Base-by-base conservation (phyloP, 2,329 filamentous ascomycete genomes). In the Harringtonia aguacate region DNA sequence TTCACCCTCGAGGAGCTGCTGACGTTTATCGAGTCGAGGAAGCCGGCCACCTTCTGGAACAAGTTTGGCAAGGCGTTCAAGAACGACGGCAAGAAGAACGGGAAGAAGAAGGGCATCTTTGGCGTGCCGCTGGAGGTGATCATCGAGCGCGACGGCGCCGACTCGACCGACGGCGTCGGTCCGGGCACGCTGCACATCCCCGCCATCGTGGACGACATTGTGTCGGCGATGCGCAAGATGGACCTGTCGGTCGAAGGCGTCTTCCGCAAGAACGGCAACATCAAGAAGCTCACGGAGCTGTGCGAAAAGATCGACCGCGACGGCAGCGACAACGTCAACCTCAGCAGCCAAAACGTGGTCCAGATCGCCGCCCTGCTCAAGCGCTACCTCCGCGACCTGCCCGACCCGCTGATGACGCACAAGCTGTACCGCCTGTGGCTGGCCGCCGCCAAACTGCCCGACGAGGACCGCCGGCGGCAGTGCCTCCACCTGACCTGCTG, bases 191-290 rank as follows among this genome's bases (percentile, higher is more conserved):
- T 98, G 45, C 84, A 87, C 43, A 86, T 98, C 35, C 92, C 92
- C 3, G 85, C 87, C n/a, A 72, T 98, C 42, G 76, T 98, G n/a
- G 90, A 97, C 56, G 90, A 95, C 59, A 81, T 90, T 39, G 83
- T 98, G 31, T 84, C 86, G 4, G 88, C 89, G 13, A 95, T 98
- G 86, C 81, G 89, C 55, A 92, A 90, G 63, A 97, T 98, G 87
- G 92, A 98, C 61, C 88, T 98, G 68, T 97, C 90, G 2, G 87
- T 98, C 1, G 92, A 98, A 63, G 92, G 92, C 55, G 89, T 98
- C 20, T 98, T 98, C 77, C 81, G 92, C 54, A 98, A 98, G 73
- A 98, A 97, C 56, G 92, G 92, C 55, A 98, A 97, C 62, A 95
- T 98, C 67, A 90, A 92, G 62, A 86, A 89, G 53, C 72, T 95